phyloP scores from a whole-genome alignment of 768 basidiomycete species.

The Tephrocybe sp. region DNA sequence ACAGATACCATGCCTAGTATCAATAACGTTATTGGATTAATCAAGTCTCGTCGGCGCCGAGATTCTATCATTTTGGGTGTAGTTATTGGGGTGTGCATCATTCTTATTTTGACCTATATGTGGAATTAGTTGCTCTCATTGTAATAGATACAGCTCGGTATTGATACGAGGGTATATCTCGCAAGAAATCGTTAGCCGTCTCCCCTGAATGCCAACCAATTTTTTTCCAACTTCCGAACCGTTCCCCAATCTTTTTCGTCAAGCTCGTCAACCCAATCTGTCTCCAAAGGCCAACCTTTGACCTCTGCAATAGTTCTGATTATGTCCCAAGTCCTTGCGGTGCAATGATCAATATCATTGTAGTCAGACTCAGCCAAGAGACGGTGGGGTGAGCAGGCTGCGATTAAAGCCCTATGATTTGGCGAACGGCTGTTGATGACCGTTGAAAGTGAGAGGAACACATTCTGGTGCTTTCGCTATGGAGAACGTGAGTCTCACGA shows the following conservation, averaged over 20 bases:
- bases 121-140: constrained; percentile 29
- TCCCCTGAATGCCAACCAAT: constrained; percentile 64
- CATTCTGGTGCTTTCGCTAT: constrained; percentile 69
- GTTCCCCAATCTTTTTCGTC: constrained; percentile 52
- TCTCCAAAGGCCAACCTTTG: constrained; percentile 77
- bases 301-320: constrained; percentile 65
- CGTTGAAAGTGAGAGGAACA: constrained; percentile 86
- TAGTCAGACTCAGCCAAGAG: constrained; percentile 89
- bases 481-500: constrained; percentile 2
- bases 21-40: constrained; percentile 87
- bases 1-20: constrained; percentile 91
- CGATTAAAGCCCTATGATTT: constrained; percentile 62
- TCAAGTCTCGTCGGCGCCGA: constrained; percentile 83
- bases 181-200: background rate
- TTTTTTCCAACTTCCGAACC: constrained; percentile 63
- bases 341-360: constrained; percentile 58
- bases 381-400: constrained; percentile 57
- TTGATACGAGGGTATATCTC: background rate
- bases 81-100: constrained; percentile 81
- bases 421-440: constrained; percentile 76
- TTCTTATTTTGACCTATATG: constrained; percentile 50
- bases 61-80: constrained; percentile 88
- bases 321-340: constrained; percentile 75
- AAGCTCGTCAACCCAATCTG: constrained; percentile 43
- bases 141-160: too few species aligned